A percentile compares a stretch with the other conserved stretches of the same genome.
phyloP scores from a whole-genome alignment of 1,284 basidiomycete species.

The Rhodotorula glutinis region DNA sequence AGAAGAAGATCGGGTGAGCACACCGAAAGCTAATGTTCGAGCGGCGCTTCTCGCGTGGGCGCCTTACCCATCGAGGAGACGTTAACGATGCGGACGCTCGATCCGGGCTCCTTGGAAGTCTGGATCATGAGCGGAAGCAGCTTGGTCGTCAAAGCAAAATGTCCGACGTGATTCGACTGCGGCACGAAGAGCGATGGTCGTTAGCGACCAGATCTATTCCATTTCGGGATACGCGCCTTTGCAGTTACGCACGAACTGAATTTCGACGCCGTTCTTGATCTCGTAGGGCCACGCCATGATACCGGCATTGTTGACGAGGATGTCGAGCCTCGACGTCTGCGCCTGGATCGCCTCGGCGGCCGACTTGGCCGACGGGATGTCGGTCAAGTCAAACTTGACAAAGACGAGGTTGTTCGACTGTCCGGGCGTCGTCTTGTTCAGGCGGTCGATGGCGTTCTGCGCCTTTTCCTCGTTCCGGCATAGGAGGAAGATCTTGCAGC shows the following conservation, averaged over 20 bases:
- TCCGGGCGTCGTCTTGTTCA: conserved; percentile 18
- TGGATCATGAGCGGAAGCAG: conserved; percentile 30
- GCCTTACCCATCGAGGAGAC: conserved; percentile 29
- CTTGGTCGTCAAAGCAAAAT: conserved; percentile 31
- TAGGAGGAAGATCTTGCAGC: conserved; percentile 48
- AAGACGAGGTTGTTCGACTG: conserved; percentile 41
- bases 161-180: conserved; percentile 39
- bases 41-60: too few species aligned
- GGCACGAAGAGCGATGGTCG: background rate
- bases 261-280: conserved; percentile 31
- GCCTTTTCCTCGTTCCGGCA: conserved; percentile 44
- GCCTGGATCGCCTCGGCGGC: conserved; percentile 43
- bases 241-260: conserved; percentile 33
- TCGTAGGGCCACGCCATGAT: conserved; percentile 38
- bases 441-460: conserved; percentile 40
- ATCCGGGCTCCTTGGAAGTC: conserved; percentile 19
- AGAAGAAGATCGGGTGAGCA: too few species aligned
- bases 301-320: conserved; percentile 47
- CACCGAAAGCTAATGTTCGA: too few species aligned
- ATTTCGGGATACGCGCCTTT: too few species aligned
- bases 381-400: conserved; percentile 46
- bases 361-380: conserved; percentile 42
- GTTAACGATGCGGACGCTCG: conserved; percentile 34
- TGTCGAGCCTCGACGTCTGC: conserved; percentile 45
- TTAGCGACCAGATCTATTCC: background rate